phyloP scores from a whole-genome alignment of 495 filamentous ascomycete genomes.

The Parachaetomium inaequale region DNA sequence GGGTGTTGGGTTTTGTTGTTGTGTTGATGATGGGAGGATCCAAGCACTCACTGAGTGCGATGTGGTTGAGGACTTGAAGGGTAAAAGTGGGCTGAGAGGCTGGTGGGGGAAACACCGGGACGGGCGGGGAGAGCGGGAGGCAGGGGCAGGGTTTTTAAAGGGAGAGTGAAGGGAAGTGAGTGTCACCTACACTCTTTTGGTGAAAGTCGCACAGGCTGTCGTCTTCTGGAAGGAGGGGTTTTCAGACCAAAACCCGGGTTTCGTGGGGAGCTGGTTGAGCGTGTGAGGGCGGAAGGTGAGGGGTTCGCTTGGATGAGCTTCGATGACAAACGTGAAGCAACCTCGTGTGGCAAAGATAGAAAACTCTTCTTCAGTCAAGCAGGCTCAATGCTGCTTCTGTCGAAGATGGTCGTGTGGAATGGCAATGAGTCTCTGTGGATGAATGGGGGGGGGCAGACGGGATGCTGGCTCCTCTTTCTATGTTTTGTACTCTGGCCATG shows the following conservation, averaged over 20 bases:
- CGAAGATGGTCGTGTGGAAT: slow-evolving; percentile 21
- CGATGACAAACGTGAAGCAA: slow-evolving; percentile 13
- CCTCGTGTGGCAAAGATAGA: slow-evolving; percentile 9
- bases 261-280: background rate
- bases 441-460: slow-evolving; percentile 23
- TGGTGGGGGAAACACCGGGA: slow-evolving; percentile 16
- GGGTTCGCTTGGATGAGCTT: slow-evolving; percentile 11
- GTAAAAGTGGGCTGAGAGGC: slow-evolving; percentile 10
- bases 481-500: slow-evolving; percentile 28
- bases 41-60: background rate
- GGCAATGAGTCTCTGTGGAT: slow-evolving; percentile 24
- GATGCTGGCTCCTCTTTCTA: slow-evolving; percentile 27
- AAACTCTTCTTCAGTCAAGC: slow-evolving; percentile 17
- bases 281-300: slow-evolving; percentile 5
- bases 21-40: background rate
- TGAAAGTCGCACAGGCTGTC: slow-evolving; percentile 34
- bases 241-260: slow-evolving; percentile 23
- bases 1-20: background rate
- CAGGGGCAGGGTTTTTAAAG: slow-evolving; percentile 17
- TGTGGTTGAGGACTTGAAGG: background rate
- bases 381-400: slow-evolving; percentile 31
- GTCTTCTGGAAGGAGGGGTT: slow-evolving; percentile 34
- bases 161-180: slow-evolving; percentile 14
- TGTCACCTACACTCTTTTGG: slow-evolving; percentile 32
- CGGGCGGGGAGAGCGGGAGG: slow-evolving; percentile 14